Percentiles rank a stretch among this genome's conserved stretches.
These are phyloP conservation scores for Zychaea mexicana DNA, from an alignment of 371 early-diverging fungal species.

Conservation along the genomic window DNA sequence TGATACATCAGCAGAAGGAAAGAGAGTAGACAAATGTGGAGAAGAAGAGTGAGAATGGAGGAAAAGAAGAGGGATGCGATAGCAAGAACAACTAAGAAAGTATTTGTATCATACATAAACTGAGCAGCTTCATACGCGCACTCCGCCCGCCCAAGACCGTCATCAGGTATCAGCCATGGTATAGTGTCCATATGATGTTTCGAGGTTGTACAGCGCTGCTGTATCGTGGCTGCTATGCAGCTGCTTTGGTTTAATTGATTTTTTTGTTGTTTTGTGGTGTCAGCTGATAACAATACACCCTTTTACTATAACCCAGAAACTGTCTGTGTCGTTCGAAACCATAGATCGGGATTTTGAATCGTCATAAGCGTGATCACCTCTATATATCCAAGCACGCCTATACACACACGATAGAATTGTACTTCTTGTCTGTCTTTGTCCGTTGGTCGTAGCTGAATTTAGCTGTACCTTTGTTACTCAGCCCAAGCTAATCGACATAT, in stretches of 20 bases:
- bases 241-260: slow-evolving; percentile 6
- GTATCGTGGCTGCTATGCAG: background rate
- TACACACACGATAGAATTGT: background rate
- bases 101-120: slow-evolving; percentile 1
- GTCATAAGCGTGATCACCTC: background rate
- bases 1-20: background rate
- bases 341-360: background rate
- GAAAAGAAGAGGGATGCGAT: background rate
- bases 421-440: background rate
- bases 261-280: background rate
- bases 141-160: background rate
- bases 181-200: background rate
- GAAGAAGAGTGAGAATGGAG: slow-evolving; percentile 4
- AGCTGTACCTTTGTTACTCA: background rate
- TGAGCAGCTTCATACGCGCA: background rate
- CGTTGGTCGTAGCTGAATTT: background rate
- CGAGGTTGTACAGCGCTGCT: background rate
- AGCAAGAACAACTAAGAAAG: background rate
- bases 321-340: background rate
- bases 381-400: background rate
- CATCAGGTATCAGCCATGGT: background rate
- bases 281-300: background rate
- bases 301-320: background rate
- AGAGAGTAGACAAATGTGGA: slow-evolving; percentile 1
- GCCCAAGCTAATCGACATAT: background rate